These are phyloP conservation scores for Yamadazyma taylorii DNA, from an alignment of 1,139 yeast species.

Conservation along the genomic window DNA sequence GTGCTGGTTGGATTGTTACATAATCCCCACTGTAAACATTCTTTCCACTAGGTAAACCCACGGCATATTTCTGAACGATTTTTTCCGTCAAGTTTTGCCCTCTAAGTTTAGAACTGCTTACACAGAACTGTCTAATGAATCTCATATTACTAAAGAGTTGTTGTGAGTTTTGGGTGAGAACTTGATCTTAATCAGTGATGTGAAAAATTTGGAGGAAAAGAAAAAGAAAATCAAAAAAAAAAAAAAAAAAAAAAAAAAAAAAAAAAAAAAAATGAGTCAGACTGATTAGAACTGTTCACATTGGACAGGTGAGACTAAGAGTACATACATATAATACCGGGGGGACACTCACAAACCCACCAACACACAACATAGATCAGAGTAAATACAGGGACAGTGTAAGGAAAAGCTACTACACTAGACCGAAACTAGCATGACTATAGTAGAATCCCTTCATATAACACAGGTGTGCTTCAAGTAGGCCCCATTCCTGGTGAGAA, in stretches of 20 bases:
- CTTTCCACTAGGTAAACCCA: conserved; percentile 71
- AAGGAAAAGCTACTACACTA: neutral
- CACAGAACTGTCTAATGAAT: conserved; percentile 16
- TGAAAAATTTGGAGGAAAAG: too few species aligned
- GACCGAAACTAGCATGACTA: neutral
- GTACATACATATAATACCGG: too few species aligned
- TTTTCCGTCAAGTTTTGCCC: conserved; percentile 92
- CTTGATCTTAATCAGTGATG: conserved; percentile 4
- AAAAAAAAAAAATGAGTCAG: conserved; percentile 29
- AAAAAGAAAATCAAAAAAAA: neutral
- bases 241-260: too few species aligned
- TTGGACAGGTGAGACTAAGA: conserved; percentile 26
- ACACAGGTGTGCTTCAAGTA: too few species aligned
- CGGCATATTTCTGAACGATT: conserved; percentile 90
- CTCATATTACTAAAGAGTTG: conserved; percentile 4
- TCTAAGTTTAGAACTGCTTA: conserved; percentile 20
- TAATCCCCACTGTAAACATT: conserved; percentile 86
- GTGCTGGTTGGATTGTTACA: conserved; percentile 92
- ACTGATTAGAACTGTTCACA: conserved; percentile 18
- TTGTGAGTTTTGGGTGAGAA: too few species aligned
- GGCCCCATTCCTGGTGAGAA: too few species aligned
- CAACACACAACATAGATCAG: too few species aligned
- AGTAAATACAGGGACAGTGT: too few species aligned
- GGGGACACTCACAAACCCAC: too few species aligned
- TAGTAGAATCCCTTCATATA: too few species aligned